These are phyloP conservation scores for Talaromyces nanjingensis DNA, from an alignment of 495 filamentous ascomycete species.

Conservation along the genomic window DNA sequence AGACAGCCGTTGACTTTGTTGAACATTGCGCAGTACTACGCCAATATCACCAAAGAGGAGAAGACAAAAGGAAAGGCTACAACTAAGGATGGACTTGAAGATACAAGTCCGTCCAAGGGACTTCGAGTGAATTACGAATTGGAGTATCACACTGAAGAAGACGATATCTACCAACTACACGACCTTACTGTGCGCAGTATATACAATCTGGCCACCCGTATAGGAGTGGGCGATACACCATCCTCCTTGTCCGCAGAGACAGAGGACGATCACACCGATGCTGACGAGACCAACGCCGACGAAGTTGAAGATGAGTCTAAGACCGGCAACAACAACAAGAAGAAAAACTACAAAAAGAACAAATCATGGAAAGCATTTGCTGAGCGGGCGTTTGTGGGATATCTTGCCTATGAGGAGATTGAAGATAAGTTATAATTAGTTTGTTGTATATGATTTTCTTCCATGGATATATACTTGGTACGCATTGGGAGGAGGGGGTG, in stretches of 20 bases:
- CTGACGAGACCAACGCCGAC: constrained; percentile 11
- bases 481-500: not conserved
- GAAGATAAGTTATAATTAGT: constrained; percentile 19
- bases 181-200: constrained; percentile 84
- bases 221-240: constrained; percentile 50
- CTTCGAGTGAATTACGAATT: constrained; percentile 67
- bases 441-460: not conserved
- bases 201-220: constrained; percentile 68
- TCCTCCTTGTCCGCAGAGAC: constrained; percentile 16
- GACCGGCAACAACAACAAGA: not conserved
- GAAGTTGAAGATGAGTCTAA: constrained; percentile 16
- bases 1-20: constrained; percentile 71
- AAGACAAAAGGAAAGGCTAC: constrained; percentile 26
- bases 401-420: constrained; percentile 54
- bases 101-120: constrained; percentile 17
- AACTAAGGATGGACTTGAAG: constrained; percentile 16
- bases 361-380: constrained; percentile 68
- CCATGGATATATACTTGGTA: not conserved
- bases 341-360: constrained; percentile 36
- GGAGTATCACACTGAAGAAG: constrained; percentile 77
- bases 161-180: constrained; percentile 64
- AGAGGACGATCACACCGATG: constrained; percentile 12
- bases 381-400: constrained; percentile 71
- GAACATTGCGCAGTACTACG: constrained; percentile 83
- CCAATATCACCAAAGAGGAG: constrained; percentile 86